phyloP scores from a whole-genome alignment of 176 grass and related monocot species.

The Rhynchospora tenuis region DNA sequence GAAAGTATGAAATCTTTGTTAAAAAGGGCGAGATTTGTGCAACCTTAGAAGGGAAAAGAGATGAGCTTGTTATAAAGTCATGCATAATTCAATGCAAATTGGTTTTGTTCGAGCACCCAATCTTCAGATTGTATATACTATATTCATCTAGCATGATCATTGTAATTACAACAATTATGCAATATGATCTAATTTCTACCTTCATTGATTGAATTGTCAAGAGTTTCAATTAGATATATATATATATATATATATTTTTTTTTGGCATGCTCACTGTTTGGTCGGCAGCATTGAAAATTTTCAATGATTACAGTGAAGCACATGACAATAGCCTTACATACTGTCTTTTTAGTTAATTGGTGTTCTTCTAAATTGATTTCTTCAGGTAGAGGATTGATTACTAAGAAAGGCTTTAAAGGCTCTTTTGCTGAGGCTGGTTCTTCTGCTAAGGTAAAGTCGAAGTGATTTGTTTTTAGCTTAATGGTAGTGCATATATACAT shows the following conservation, averaged over 20 bases:
- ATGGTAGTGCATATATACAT: background rate
- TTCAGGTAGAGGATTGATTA: conserved; percentile 80
- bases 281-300: background rate
- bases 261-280: too few relatives aligned
- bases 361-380: background rate
- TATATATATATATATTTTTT: too few relatives aligned
- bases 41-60: background rate
- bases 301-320: background rate
- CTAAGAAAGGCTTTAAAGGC: conserved; percentile 80
- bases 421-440: conserved; percentile 72
- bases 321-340: background rate
- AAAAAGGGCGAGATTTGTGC: background rate
- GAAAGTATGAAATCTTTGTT: background rate
- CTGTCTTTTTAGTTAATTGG: background rate
- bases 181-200: background rate
- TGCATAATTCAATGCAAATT: background rate
- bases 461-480: background rate
- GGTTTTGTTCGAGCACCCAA: background rate
- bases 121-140: background rate
- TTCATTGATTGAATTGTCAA: too few relatives aligned
- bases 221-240: too few relatives aligned
- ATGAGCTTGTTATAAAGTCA: background rate
- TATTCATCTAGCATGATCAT: too few relatives aligned
- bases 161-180: background rate
- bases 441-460: conserved; percentile 73